Conservation (phyloP, 2,329 filamentous ascomycete genomes). For the Neofusicoccum cordaticola region DNA sequence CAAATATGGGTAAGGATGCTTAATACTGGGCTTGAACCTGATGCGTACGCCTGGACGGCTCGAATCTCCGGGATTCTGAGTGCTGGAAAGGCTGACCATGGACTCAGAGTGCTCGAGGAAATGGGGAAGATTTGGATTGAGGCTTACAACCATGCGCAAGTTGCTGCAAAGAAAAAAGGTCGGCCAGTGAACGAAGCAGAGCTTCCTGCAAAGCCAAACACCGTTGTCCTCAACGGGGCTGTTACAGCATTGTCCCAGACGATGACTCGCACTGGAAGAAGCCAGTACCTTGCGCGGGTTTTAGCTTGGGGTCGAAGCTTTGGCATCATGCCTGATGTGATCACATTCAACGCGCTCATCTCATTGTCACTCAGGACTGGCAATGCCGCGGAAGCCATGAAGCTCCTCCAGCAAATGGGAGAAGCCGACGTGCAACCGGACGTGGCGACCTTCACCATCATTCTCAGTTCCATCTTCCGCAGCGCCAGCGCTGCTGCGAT, state of each 20-base stretch:
- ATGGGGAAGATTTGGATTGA: conserved; percentile 62
- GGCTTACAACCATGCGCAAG: conserved; percentile 22
- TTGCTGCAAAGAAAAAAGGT: conserved; percentile 14
- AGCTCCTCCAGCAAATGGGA: conserved; percentile 60
- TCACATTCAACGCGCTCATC: conserved; percentile 68
- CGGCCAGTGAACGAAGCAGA: conserved; percentile 18
- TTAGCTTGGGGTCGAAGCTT: conserved; percentile 43
- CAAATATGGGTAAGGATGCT: conserved; percentile 66
- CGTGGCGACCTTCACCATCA: conserved; percentile 68
- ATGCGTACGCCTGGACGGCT: conserved; percentile 66
- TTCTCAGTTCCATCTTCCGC: conserved; percentile 60
- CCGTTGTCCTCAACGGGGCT: conserved; percentile 67
- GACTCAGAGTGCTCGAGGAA: conserved; percentile 65
- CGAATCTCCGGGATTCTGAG: conserved; percentile 65
- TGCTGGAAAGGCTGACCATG: conserved; percentile 48
- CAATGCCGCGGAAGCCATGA: conserved; percentile 48
- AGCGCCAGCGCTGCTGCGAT: conserved; percentile 46
- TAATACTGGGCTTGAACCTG: conserved; percentile 57
- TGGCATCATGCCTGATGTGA: conserved; percentile 46
- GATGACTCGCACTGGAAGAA: conserved; percentile 30
- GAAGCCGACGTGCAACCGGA: conserved; percentile 56
- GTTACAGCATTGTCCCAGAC: conserved; percentile 50
- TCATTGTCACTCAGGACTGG: conserved; percentile 54
- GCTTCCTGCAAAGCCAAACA: conserved; percentile 53
- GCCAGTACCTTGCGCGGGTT: conserved; percentile 33